These are phyloP conservation scores for Aspergillus sp. DNA, from an alignment of 2,329 filamentous ascomycete species.

Conservation along the genomic window DNA sequence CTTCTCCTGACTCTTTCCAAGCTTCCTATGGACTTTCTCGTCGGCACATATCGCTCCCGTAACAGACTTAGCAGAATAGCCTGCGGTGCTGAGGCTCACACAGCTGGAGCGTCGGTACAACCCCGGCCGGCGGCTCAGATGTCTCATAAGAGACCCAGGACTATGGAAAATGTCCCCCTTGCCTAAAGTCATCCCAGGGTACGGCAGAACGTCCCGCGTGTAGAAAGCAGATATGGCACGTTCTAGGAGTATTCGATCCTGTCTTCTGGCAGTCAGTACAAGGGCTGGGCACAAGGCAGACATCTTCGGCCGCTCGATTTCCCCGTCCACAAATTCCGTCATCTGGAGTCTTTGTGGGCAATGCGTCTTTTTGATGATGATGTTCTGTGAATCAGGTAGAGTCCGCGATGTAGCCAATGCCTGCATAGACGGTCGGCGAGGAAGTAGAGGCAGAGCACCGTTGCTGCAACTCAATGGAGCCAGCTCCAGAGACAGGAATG, in stretches of 20 bases:
- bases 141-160: constrained; percentile 80
- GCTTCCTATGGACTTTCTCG: constrained; percentile 3
- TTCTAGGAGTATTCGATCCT: constrained; percentile 77
- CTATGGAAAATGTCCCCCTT: constrained; percentile 71
- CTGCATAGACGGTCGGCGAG: constrained; percentile 69
- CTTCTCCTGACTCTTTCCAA: background rate
- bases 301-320: constrained; percentile 78
- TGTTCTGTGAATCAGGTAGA: constrained; percentile 68
- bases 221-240: constrained; percentile 74
- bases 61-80: background rate
- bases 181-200: constrained; percentile 74
- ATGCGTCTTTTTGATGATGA: constrained; percentile 85
- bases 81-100: constrained; percentile 28
- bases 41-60: background rate
- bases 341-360: constrained; percentile 60
- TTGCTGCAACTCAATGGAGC: constrained; percentile 74
- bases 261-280: constrained; percentile 71
- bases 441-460: constrained; percentile 65
- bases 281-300: constrained; percentile 69
- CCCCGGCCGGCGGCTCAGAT: constrained; percentile 76
- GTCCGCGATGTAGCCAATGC: constrained; percentile 73
- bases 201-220: constrained; percentile 78
- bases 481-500: constrained; percentile 65
- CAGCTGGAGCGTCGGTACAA: constrained; percentile 73
- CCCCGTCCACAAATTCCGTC: constrained; percentile 48